Base-by-base conservation (phyloP, 2,329 filamentous ascomycete species). In the Rhynchosporium secalis region DNA sequence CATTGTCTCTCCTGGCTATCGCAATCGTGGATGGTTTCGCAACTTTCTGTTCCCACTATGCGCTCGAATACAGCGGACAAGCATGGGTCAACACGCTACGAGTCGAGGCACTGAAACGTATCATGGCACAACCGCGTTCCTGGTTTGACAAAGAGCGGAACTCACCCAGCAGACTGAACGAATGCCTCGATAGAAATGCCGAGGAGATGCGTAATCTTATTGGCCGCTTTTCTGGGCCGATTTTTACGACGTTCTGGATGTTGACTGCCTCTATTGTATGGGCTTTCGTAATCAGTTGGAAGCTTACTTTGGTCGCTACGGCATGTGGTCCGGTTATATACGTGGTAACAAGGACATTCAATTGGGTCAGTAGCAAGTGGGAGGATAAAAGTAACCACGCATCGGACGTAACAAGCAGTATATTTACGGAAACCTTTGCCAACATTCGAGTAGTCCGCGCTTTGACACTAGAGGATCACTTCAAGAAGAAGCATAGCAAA, bases 121-220 rank as follows among this genome's bases (percentile, higher is more conserved):
- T 96, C 15, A 79, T 98, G 0, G 80, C 83, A 45, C 94, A 97
- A 71, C 89, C 91, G 0, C 86, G 83, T 64, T 76, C 82, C 4
- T 98, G 92, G 88, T 96, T 96, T 69, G 87, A 92, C 66, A 78
- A 81, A 56, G 80, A 88, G 1, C 79, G 80, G 40, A 90, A 95
- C 73, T 84, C 82, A 0, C 78, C 88, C 0, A 79, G 80, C 0
- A 80, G 81, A 1, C 80, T 98, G 47, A 86, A 82, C 0, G 86
- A 91, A 64, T 88, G 83, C 49, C 81, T 98, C 0, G 91, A 96
- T 70, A 84, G 89, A 15, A 90, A 91, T 69, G 90, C 89, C 0
- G 92, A 98, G 73, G 92, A 96, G 72, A 93, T 95, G 84, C 84
- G 90, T 8, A 92, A 91, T 68, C 78, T 98, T 0, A 81, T 96